These are phyloP conservation scores for Metschnikowia continentalis DNA, from an alignment of 805 yeast genomes.

Conservation along the genomic window DNA sequence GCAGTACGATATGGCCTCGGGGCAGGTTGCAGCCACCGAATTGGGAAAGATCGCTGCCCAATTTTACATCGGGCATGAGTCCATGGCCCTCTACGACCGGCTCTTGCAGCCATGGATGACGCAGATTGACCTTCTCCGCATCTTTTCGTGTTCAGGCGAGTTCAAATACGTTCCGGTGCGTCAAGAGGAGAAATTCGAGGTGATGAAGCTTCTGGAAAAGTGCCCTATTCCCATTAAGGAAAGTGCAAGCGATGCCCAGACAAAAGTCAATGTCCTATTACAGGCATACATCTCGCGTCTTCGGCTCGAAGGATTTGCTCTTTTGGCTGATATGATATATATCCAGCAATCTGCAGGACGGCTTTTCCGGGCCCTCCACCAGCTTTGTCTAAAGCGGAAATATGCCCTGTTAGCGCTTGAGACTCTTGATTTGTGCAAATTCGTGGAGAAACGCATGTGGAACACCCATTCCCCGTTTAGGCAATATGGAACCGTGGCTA, in stretches of 20 bases:
- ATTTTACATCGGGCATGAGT: constrained; percentile 72
- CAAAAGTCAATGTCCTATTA: constrained; percentile 74
- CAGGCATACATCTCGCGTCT: constrained; percentile 85
- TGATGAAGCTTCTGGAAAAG: constrained; percentile 60
- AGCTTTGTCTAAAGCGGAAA: constrained; percentile 61
- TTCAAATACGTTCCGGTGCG: constrained; percentile 80
- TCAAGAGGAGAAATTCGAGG: constrained; percentile 77
- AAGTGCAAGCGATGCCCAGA: constrained; percentile 59
- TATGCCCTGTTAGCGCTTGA: constrained; percentile 65
- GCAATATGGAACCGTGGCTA: constrained; percentile 68
- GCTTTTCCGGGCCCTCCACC: constrained; percentile 78
- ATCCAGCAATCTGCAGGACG: constrained; percentile 92
- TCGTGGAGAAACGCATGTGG: constrained; percentile 85
- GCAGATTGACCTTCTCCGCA: constrained; percentile 68
- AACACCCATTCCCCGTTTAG: constrained; percentile 77
- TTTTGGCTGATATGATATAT: constrained; percentile 89
- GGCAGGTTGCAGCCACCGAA: constrained; percentile 45
- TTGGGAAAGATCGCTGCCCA: constrained; percentile 82
- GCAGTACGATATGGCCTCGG: constrained; percentile 48
- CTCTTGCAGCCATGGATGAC: constrained; percentile 61
- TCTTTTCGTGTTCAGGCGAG: constrained; percentile 81
- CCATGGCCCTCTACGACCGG: constrained; percentile 63
- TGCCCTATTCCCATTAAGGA: constrained; percentile 89
- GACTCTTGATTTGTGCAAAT: constrained; percentile 64
- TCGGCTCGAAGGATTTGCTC: constrained; percentile 78